Percentiles rank a stretch among this genome's conserved stretches.
Conservation (phyloP, 768 basidiomycete genomes). For the Lactarius hengduanensis region DNA sequence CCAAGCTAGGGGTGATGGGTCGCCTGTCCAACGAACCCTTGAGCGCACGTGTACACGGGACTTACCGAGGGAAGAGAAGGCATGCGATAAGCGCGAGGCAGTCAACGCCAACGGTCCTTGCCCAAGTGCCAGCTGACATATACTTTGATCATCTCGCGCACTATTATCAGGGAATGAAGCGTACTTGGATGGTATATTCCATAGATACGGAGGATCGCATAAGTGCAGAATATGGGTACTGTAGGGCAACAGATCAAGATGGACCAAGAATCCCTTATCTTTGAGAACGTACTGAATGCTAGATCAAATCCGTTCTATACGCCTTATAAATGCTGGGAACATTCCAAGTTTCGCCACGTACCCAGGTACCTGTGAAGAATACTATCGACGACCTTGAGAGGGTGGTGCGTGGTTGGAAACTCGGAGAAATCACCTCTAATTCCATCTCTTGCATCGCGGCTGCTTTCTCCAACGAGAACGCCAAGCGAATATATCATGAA, state of each 20-base stretch:
- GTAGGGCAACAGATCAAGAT: conserved; percentile 7
- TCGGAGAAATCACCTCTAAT: no score
- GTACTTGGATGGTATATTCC: conserved; percentile 69
- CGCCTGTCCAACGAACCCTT: conserved; percentile 4
- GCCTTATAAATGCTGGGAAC: conserved; percentile 18
- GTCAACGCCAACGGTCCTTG: conserved; percentile 70
- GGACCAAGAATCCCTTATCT: conserved; percentile 4
- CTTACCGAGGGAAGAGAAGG: conserved; percentile 84
- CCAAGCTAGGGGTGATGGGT: conserved; percentile 51
- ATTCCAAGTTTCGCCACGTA: conserved; percentile 34
- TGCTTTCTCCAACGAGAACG: no score
- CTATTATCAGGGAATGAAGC: conserved; percentile 28
- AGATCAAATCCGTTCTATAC: conserved; percentile 87
- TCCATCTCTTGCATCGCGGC: no score
- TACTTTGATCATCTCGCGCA: neutral
- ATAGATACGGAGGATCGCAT: conserved; percentile 73
- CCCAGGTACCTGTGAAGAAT: conserved; percentile 85
- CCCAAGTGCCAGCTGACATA: conserved; percentile 53
- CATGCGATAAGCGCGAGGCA: conserved; percentile 87
- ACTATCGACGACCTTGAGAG: conserved; percentile 53
- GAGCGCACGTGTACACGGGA: neutral
- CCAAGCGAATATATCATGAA: no score
- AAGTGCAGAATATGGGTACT: conserved; percentile 80
- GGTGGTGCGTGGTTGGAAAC: no score
- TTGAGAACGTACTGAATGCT: conserved; percentile 63